These are phyloP conservation scores for Moringa oleifera DNA, from an alignment of 345 rosid species.

Conservation along the genomic window DNA sequence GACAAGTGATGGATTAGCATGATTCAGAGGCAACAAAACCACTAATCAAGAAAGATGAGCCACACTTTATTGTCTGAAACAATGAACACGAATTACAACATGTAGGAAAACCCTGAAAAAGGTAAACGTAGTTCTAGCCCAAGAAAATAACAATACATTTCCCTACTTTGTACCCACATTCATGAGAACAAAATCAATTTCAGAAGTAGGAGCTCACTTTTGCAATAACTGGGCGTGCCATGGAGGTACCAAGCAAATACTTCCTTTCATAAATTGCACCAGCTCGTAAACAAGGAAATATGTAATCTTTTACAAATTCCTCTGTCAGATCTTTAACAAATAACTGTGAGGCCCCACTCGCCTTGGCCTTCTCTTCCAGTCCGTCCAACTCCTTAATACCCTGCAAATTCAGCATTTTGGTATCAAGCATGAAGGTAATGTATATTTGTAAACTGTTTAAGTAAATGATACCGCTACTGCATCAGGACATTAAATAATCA, in stretches of 20 bases:
- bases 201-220: constrained; percentile 41
- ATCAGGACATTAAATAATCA: no score
- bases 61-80: no score
- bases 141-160: not conserved
- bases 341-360: constrained; percentile 92
- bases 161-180: not conserved
- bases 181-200: not conserved
- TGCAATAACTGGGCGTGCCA: constrained; percentile 99
- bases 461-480: no score
- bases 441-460: not conserved
- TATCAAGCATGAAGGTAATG: not conserved
- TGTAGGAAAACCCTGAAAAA: no score
- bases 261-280: constrained; percentile 93
- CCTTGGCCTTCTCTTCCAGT: constrained; percentile 86
- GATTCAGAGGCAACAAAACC: no score
- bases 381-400: constrained; percentile 88
- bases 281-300: constrained; percentile 88
- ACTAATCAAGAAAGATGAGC: no score
- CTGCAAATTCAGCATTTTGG: constrained; percentile 31
- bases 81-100: no score
- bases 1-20: no score
- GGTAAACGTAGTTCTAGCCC: no score
- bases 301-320: constrained; percentile 85
- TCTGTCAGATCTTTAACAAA: constrained; percentile 87
- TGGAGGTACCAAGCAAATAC: constrained; percentile 93